phyloP scores from a whole-genome alignment of 345 rosid genomes.

The Balakata baccata region DNA sequence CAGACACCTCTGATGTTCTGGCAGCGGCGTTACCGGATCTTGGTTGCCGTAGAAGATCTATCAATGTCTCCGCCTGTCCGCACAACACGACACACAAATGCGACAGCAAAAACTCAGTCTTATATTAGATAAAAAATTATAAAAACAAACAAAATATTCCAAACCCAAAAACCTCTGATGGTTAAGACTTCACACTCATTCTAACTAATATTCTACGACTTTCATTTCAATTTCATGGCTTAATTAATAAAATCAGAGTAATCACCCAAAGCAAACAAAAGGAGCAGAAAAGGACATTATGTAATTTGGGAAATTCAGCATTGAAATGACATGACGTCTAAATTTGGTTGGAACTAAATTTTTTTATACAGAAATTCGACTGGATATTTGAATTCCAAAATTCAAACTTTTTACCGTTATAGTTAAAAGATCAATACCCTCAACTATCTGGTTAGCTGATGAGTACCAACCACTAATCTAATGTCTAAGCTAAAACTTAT shows the following conservation, averaged over 20 bases:
- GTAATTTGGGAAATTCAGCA: too few species aligned
- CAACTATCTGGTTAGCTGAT: too few species aligned
- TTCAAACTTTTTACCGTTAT: too few species aligned
- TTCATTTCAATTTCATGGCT: neutral
- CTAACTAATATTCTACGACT: neutral
- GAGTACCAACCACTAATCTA: too few species aligned
- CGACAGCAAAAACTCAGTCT: constrained; percentile 25
- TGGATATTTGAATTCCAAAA: too few species aligned
- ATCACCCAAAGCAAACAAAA: neutral
- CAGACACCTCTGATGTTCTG: constrained; percentile 46
- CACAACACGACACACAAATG: constrained; percentile 22
- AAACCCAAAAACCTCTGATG: neutral
- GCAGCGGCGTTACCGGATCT: constrained; percentile 71
- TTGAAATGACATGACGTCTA: neutral
- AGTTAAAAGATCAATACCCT: too few species aligned
- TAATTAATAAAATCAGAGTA: too few species aligned
- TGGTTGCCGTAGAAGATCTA: constrained; percentile 80
- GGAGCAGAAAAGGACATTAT: neutral
- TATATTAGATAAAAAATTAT: constrained; percentile 9
- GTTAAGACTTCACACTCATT: neutral
- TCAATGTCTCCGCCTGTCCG: constrained; percentile 75
- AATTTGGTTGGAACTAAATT: too few species aligned
- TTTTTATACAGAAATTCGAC: too few species aligned
- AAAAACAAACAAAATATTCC: neutral
- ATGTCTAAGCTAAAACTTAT: too few species aligned